A percentile compares a stretch with the other conserved stretches of the same genome.
phyloP scores from a whole-genome alignment of 2,329 filamentous ascomycete genomes.

The Fusarium keratoplasticum region DNA sequence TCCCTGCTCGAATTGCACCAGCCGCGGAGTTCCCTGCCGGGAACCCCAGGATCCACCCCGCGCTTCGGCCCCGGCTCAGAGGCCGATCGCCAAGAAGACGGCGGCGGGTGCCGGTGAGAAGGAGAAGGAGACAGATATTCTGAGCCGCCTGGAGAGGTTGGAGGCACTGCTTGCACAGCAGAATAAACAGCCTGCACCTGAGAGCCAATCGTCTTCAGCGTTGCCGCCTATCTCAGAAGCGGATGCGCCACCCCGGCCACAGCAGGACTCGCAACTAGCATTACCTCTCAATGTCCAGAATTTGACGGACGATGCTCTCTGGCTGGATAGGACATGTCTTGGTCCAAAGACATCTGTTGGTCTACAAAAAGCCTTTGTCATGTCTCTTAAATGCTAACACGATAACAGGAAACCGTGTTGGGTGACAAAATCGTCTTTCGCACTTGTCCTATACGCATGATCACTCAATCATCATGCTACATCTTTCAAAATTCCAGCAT shows the following conservation, averaged over 20 bases:
- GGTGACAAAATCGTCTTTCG: conserved; percentile 49
- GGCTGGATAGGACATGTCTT: conserved; percentile 48
- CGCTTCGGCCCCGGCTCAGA: conserved; percentile 19
- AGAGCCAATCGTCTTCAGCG: not conserved
- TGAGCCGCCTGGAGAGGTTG: conserved; percentile 42
- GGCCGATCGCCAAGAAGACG: conserved; percentile 17
- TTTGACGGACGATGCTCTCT: conserved; percentile 50
- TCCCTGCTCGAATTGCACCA: conserved; percentile 52
- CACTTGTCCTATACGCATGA: conserved; percentile 48
- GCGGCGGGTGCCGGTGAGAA: not conserved
- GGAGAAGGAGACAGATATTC: conserved; percentile 31
- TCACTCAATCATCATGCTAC: conserved; percentile 48
- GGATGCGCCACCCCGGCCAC: conserved; percentile 3
- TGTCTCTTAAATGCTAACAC: not conserved
- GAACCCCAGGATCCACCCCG: conserved; percentile 41
- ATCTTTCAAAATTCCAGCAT: conserved; percentile 45
- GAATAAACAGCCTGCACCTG: conserved; percentile 25
- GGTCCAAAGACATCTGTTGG: conserved; percentile 47
- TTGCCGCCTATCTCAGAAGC: conserved; percentile 11
- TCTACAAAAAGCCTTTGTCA: not conserved
- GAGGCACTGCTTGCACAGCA: conserved; percentile 41
- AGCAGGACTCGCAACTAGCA: conserved; percentile 13
- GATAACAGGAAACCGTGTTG: conserved; percentile 44
- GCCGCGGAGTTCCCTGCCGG: conserved; percentile 49
- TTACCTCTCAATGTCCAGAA: conserved; percentile 49